Percentiles rank a stretch among this genome's conserved stretches.
These are phyloP conservation scores for Ascochyta pisi DNA, from an alignment of 2,329 filamentous ascomycete genomes.

Conservation along the genomic window DNA sequence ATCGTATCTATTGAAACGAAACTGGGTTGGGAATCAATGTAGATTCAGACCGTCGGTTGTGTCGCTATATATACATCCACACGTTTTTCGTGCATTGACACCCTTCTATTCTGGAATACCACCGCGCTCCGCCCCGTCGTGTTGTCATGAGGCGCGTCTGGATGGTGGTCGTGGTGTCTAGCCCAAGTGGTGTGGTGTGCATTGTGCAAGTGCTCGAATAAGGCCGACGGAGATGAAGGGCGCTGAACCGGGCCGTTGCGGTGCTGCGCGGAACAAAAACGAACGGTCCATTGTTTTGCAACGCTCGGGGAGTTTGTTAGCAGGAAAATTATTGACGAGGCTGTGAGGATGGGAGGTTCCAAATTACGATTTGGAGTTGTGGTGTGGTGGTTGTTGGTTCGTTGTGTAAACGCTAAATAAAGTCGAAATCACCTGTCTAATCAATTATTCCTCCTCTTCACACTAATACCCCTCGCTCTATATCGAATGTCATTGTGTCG, in stretches of 20 bases:
- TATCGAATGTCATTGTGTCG: no score
- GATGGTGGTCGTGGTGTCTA: neutral
- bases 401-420: no score
- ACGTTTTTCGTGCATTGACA: neutral
- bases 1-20: neutral
- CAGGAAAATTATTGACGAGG: no score
- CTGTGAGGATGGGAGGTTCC: no score
- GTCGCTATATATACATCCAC: neutral
- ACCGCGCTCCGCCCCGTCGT: neutral
- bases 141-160: neutral
- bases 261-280: neutral
- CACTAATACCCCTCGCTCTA: no score
- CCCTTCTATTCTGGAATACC: neutral
- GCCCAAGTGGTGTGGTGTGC: neutral
- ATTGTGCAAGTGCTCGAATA: neutral
- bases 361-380: no score
- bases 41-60: neutral
- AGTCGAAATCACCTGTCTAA: no score
- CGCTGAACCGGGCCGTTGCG: constrained; percentile 1
- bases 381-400: no score
- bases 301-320: no score
- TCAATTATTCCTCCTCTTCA: no score
- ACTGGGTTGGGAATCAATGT: neutral
- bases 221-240: constrained; percentile 7
- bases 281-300: no score